A percentile compares a stretch with the other conserved stretches of the same genome.
phyloP scores from a whole-genome alignment of 345 rosid species.

The Bretschneidera sinensis region DNA sequence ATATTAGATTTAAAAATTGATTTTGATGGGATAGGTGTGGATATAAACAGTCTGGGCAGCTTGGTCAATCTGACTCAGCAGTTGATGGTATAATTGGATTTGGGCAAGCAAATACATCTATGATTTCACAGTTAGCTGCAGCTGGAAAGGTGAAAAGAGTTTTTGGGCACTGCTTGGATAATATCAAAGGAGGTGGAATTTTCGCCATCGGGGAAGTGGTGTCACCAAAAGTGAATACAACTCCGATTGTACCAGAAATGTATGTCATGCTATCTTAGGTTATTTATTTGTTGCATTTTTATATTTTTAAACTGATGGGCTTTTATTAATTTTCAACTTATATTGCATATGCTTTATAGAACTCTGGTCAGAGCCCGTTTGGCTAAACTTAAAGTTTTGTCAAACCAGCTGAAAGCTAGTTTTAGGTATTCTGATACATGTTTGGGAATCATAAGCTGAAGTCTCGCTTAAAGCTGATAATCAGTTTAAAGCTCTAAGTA shows the following conservation, averaged over 20 bases:
- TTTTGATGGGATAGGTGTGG: conserved; percentile 57
- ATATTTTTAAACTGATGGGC: background rate
- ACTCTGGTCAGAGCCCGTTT: too few relatives aligned
- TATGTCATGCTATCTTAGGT: conserved; percentile 36
- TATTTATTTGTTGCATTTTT: conserved; percentile 6
- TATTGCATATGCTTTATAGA: too few relatives aligned
- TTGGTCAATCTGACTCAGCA: conserved; percentile 58
- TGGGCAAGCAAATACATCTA: conserved; percentile 79
- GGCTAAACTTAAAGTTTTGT: background rate
- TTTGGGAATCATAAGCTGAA: too few relatives aligned
- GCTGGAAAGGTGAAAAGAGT: conserved; percentile 54
- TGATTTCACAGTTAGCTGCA: conserved; percentile 78
- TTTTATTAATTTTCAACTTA: background rate
- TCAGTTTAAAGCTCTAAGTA: too few relatives aligned
- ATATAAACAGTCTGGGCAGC: conserved; percentile 64
- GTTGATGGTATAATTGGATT: conserved; percentile 90
- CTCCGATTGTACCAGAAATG: conserved; percentile 74
- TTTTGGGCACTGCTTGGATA: conserved; percentile 86
- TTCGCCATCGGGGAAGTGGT: conserved; percentile 72
- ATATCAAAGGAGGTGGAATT: conserved; percentile 71
- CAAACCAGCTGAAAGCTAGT: too few relatives aligned
- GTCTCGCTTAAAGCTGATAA: too few relatives aligned
- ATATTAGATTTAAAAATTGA: too few relatives aligned
- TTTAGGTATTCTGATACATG: too few relatives aligned
- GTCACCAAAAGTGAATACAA: conserved; percentile 59